Base-by-base conservation (phyloP, 2,329 filamentous ascomycete genomes). In the Claviceps digitariae region DNA sequence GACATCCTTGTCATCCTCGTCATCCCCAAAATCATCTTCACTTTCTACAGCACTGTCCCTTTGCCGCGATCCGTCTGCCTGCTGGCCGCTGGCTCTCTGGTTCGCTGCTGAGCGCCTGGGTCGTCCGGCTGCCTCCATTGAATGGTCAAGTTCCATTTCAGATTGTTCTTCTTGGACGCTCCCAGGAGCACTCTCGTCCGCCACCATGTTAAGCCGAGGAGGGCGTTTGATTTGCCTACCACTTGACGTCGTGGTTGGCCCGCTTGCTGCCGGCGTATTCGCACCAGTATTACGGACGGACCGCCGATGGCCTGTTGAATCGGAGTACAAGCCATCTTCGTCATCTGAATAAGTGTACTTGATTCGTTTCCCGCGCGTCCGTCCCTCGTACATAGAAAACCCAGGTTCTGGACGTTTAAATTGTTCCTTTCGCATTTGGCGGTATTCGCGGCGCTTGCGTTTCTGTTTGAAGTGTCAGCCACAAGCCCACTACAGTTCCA, bases 281-380 rank as follows among this genome's bases (percentile, higher is more conserved):
- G 82, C 77, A 41, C 84, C 79, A 1, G 86, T 89, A 58, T 89
- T 86, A 27, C 91, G 82, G 20, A 82, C 78, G 13, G 87, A 88
- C 7, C 83, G 79, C 74, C 90, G 66, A 66, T 71, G 68, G 6
- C 54, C 55, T 10, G 78, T 77, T 38, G 83, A 83, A 63, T 84
- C 80, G n/a, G 79, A 80, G 53, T 75, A 78, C 51, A 82, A 81
- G 17, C 84, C 81, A 38, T 84, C 84, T 59, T 94, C 88, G 25
- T 94, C 88, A 51, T 96, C 90, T 0, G 90, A 94, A 64, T 87
- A 98, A 0, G 89, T 98, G 65, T 98, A 98, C 68, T 90, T 94
- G 71, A 95, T 86, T 56, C 91, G 86, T 74, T 98, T 97, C 54
- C 93, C 93, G 55, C 93, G 83, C 5, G 94, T 98, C 52, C 93